Percentiles rank a stretch among this genome's conserved stretches.
Conservation (phyloP, 2,329 filamentous ascomycete species). For the Hypomyces perniciosus region DNA sequence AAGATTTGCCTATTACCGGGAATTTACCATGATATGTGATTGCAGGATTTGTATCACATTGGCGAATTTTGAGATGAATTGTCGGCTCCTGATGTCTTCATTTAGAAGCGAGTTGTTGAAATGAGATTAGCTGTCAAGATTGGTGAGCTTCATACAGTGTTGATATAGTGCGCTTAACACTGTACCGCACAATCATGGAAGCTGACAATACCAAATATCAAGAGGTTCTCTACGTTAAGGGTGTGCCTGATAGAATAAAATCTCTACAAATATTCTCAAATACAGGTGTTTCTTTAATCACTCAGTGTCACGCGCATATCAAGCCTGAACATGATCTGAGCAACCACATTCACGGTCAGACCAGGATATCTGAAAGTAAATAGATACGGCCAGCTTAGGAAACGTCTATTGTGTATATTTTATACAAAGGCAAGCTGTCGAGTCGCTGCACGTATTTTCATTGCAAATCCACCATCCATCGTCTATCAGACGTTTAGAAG, state of each 20-base stretch:
- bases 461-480: constrained; percentile 21
- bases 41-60: neutral
- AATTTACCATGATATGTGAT: neutral
- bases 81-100: neutral
- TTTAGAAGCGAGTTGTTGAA: constrained; percentile 3
- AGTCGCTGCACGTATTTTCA: constrained; percentile 19
- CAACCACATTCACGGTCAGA: neutral
- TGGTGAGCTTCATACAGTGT: constrained; percentile 2
- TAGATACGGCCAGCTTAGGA: constrained; percentile 14
- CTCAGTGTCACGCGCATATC: too few relatives aligned
- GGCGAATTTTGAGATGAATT: neutral
- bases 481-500: constrained; percentile 29
- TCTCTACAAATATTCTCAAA: too few relatives aligned
- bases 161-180: neutral
- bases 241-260: too few relatives aligned
- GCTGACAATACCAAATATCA: too few relatives aligned
- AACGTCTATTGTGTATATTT: constrained; percentile 33
- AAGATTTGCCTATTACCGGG: neutral
- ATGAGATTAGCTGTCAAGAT: constrained; percentile 12
- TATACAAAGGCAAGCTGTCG: constrained; percentile 30
- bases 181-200: neutral
- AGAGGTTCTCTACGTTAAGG: neutral
- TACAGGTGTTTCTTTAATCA: too few relatives aligned
- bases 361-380: neutral
- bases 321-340: neutral